phyloP scores from a whole-genome alignment of 2,329 filamentous ascomycete species.

The Aspergillus aculeatinus region DNA sequence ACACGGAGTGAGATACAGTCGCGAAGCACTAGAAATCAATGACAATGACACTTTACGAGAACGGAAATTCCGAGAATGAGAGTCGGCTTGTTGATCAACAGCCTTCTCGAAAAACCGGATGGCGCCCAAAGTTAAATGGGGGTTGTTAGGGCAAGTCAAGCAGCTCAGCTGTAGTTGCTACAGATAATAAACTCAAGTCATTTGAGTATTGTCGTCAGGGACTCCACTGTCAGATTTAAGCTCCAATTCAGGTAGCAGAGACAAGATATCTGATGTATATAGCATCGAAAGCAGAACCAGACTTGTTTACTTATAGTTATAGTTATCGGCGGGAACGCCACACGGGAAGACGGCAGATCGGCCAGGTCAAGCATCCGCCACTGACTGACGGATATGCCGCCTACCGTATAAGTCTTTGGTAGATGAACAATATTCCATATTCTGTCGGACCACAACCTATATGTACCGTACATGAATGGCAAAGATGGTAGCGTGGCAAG shows the following conservation, averaged over 20 bases:
- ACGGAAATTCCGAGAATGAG: neutral
- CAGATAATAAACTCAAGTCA: too few relatives aligned
- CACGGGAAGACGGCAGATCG: too few relatives aligned
- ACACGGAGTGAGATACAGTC: neutral
- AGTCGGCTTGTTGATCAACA: neutral
- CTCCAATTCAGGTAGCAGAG: too few relatives aligned
- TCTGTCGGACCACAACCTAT: constrained; percentile 10
- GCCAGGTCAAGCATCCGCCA: too few relatives aligned
- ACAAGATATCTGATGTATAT: too few relatives aligned
- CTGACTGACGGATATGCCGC: too few relatives aligned
- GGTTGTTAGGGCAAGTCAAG: neutral
- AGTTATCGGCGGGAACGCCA: too few relatives aligned
- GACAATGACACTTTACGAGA: too few relatives aligned
- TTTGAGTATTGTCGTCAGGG: too few relatives aligned
- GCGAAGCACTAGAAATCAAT: neutral
- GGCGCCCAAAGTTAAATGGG: neutral
- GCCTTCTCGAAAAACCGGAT: neutral
- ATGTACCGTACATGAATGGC: constrained; percentile 18
- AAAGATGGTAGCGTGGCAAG: constrained; percentile 6
- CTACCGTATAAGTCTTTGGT: neutral
- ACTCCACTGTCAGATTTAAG: too few relatives aligned
- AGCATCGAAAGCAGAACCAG: too few relatives aligned
- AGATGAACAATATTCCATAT: constrained; percentile 4
- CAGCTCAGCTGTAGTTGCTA: neutral
- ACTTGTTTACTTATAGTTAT: too few relatives aligned